Evolutionary conservation across 176 grass and related monocot species (phyloP).

Genomic region (Cenchrus purpureus): DNA sequence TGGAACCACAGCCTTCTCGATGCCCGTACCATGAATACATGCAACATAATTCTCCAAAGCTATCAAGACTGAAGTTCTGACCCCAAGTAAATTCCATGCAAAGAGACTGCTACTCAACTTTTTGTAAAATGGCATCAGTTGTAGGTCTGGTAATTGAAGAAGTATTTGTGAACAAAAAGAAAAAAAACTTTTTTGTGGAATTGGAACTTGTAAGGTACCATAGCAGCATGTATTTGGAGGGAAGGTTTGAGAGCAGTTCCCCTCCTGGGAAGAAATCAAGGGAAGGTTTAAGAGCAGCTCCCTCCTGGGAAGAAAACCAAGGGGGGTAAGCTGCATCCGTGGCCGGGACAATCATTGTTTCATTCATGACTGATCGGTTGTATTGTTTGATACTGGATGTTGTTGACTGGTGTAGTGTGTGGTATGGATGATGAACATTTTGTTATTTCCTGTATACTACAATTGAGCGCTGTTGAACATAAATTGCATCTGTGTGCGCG

Average conservation of each 20-base stretch:
- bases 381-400: background rate
- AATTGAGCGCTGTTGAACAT: too few species aligned
- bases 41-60: conserved; percentile 75
- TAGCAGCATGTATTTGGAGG: background rate
- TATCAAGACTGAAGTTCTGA: conserved; percentile 52
- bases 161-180: background rate
- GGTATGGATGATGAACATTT: too few species aligned
- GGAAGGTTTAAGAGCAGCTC: conserved; percentile 1
- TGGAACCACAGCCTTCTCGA: conserved; percentile 98
- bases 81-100: conserved; percentile 50
- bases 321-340: background rate
- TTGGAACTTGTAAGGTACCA: background rate
- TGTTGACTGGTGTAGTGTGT: too few species aligned
- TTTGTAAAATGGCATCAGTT: background rate
- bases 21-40: conserved; percentile 73
- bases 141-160: background rate
- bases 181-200: background rate
- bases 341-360: conserved; percentile 14
- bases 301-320: background rate
- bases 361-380: background rate
- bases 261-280: background rate
- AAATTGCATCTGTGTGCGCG: too few species aligned
- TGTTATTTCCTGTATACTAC: too few species aligned
- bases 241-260: background rate
- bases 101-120: background rate